Conservation (phyloP, 305 asterid species). For the Solanum aculeatissimum region DNA sequence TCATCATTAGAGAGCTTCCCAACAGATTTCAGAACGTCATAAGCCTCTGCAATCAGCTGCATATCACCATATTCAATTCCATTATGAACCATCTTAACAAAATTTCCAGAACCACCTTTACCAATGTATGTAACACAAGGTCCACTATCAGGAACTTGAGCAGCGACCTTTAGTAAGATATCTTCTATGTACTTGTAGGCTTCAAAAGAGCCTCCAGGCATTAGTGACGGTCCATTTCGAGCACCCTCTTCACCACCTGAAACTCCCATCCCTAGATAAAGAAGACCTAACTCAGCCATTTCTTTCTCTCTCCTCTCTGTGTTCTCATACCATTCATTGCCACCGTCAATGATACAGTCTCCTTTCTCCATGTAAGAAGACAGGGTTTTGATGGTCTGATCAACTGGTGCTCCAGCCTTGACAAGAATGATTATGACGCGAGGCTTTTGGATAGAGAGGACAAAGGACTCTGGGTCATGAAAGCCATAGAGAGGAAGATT, state of each 20-base stretch:
- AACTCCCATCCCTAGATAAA: conserved; percentile 96
- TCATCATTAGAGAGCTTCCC: conserved; percentile 88
- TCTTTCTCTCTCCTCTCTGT: conserved; percentile 62
- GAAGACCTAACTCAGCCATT: conserved; percentile 38
- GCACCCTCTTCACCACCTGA: conserved; percentile 86
- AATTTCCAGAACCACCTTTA: conserved; percentile 84
- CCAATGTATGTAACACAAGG: conserved; percentile 95
- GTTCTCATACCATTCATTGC: conserved; percentile 77
- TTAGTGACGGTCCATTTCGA: conserved; percentile 62
- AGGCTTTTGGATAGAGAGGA: conserved; percentile 56
- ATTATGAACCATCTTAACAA: conserved; percentile 90
- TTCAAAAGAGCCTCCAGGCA: conserved; percentile 70
- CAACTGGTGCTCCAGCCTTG: conserved; percentile 67
- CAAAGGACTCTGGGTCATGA: conserved; percentile 51
- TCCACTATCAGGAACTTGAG: conserved; percentile 92
- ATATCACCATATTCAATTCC: conserved; percentile 98
- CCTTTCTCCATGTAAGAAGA: conserved; percentile 61
- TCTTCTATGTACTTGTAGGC: conserved; percentile 85
- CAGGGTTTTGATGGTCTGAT: conserved; percentile 50
- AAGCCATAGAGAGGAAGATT: conserved; percentile 55
- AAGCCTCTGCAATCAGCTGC: conserved; percentile 95
- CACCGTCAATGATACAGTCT: conserved; percentile 67
- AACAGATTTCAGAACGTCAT: conserved; percentile 85
- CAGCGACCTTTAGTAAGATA: conserved; percentile 80
- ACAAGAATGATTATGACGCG: conserved; percentile 56